Conservation (phyloP, 345 rosid genomes). For the Arabidopsis suecica region DNA sequence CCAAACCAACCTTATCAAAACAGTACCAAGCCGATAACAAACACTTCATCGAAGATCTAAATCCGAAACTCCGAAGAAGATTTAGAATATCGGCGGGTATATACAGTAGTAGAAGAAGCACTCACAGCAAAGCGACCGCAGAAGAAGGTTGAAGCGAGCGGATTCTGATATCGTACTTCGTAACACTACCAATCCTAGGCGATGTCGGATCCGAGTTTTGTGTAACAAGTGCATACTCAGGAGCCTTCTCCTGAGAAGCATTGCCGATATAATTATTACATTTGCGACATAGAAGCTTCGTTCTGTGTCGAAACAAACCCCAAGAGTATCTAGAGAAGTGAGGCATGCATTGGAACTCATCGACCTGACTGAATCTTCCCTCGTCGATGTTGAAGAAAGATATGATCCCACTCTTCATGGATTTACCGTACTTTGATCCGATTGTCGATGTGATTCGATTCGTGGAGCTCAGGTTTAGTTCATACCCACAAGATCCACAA, state of each 20-base stretch:
- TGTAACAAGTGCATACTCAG: constrained; percentile 53
- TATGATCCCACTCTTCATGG: constrained; percentile 88
- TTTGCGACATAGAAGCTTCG: constrained; percentile 91
- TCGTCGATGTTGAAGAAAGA: constrained; percentile 82
- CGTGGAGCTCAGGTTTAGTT: constrained; percentile 83
- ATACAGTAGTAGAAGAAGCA: constrained; percentile 7
- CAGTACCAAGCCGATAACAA: constrained; percentile 21
- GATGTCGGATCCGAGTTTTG: constrained; percentile 54
- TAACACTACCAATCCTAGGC: constrained; percentile 45
- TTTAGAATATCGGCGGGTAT: not conserved
- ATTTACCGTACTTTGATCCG: constrained; percentile 90
- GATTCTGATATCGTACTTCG: constrained; percentile 74
- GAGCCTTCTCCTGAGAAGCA: constrained; percentile 60
- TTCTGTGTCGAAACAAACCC: constrained; percentile 72
- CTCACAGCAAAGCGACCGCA: constrained; percentile 23
- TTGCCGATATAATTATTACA: constrained; percentile 79
- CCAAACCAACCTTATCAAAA: constrained; percentile 30
- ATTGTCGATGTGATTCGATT: constrained; percentile 82
- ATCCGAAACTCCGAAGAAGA: not conserved
- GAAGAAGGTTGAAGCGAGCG: constrained; percentile 82
- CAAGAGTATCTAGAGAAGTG: constrained; percentile 63
- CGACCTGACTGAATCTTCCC: constrained; percentile 82
- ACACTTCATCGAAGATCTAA: constrained; percentile 16
- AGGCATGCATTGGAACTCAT: constrained; percentile 87
- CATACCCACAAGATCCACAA: constrained; percentile 94